Percentiles rank a stretch among this genome's conserved stretches.
These are phyloP conservation scores for Saccharum hybrid DNA, from an alignment of 202 grass and related monocot genomes.

Conservation along the genomic window DNA sequence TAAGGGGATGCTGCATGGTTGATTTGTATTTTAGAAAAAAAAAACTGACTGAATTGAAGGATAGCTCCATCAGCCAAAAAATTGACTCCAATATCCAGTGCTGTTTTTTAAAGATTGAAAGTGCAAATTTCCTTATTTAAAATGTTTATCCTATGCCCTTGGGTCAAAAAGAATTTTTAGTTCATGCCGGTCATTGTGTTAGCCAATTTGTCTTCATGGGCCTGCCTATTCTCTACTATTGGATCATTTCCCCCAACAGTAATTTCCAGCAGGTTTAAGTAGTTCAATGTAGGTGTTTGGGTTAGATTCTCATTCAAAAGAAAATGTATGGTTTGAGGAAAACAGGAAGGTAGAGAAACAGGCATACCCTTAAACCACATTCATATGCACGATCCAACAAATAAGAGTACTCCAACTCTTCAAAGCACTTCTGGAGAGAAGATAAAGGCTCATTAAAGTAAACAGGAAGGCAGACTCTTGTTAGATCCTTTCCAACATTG, in stretches of 20 bases:
- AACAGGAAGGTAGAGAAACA: constrained; percentile 34
- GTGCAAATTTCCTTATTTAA: background rate
- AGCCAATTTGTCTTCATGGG: background rate
- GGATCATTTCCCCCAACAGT: background rate
- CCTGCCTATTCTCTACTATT: background rate
- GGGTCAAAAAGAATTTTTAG: background rate
- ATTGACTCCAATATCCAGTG: constrained; percentile 23
- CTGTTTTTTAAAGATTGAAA: constrained; percentile 7
- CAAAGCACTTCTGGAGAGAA: constrained; percentile 85
- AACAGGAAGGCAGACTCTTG: constrained; percentile 83
- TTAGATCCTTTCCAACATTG: constrained; percentile 90
- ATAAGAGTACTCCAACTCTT: constrained; percentile 80
- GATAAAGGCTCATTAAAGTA: constrained; percentile 83
- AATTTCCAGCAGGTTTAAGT: background rate
- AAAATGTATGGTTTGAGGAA: constrained; percentile 5
- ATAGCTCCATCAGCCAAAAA: constrained; percentile 8
- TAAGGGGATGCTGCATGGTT: background rate
- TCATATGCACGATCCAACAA: constrained; percentile 79
- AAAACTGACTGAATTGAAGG: background rate
- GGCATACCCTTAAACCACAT: constrained; percentile 69
- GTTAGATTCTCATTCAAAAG: background rate
- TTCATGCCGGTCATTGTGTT: background rate
- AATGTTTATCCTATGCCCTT: background rate
- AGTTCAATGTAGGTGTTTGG: background rate
- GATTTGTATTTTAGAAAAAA: no score